Percentiles rank a stretch among this genome's conserved stretches.
Conservation (phyloP, 192 early-diverging fungal species). For the Phycomyces nitens region DNA sequence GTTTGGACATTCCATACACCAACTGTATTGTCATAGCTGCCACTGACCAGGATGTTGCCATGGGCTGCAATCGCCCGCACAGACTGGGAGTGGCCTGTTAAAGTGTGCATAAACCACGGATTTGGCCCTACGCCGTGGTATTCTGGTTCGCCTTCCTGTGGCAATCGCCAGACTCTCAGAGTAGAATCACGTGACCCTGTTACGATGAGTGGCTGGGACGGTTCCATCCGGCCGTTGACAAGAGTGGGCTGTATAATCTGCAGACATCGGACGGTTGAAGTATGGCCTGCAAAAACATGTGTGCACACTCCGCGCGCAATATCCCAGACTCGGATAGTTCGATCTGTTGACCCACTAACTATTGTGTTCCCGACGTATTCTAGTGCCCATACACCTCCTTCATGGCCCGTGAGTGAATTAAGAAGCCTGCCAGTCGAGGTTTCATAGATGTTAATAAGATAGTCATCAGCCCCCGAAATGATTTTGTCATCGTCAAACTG, state of each 20-base stretch:
- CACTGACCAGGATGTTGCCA: constrained; percentile 84
- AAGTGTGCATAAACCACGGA: constrained; percentile 78
- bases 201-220: constrained; percentile 79
- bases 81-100: constrained; percentile 85
- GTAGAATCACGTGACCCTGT: constrained; percentile 95
- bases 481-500: constrained; percentile 96
- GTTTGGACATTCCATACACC: constrained; percentile 86
- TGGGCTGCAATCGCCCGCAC: constrained; percentile 92
- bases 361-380: constrained; percentile 85
- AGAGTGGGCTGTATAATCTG: constrained; percentile 78
- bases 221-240: constrained; percentile 56
- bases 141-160: constrained; percentile 31
- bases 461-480: constrained; percentile 89
- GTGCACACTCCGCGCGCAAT: constrained; percentile 86
- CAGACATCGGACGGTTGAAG: constrained; percentile 91
- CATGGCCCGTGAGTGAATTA: constrained; percentile 78
- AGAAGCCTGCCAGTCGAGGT: constrained; percentile 71
- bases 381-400: constrained; percentile 97
- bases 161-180: constrained; percentile 89
- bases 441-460: constrained; percentile 90
- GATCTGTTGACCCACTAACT: constrained; percentile 92
- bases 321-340: constrained; percentile 97
- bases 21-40: constrained; percentile 89
- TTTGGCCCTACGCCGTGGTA: constrained; percentile 41
- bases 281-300: constrained; percentile 92